Evolutionary conservation across 208 protist species (phyloP).

Genomic region (Trichomonas tenax): DNA sequence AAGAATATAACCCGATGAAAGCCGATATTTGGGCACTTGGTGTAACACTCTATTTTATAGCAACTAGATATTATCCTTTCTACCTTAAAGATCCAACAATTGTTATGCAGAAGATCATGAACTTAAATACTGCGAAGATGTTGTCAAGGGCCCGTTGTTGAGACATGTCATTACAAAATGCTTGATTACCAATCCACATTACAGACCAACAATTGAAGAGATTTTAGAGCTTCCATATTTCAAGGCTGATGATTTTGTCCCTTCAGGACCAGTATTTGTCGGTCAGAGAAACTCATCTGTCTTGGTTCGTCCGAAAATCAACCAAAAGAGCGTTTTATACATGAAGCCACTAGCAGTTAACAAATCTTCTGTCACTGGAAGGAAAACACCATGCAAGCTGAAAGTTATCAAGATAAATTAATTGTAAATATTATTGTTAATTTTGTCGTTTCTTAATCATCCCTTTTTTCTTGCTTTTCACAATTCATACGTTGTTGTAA

Average conservation of each 20-base stretch:
- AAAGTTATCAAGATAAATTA: too few relatives aligned
- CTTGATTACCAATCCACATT: not conserved
- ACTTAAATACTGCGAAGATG: not conserved
- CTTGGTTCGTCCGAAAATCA: too few relatives aligned
- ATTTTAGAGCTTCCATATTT: not conserved
- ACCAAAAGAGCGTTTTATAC: too few relatives aligned
- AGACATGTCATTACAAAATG: not conserved
- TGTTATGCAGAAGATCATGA: not conserved
- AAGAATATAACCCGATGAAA: not conserved
- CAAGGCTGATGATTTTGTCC: not conserved
- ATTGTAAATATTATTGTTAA: too few relatives aligned
- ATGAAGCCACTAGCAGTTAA: too few relatives aligned
- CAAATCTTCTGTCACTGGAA: too few relatives aligned
- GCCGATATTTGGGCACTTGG: not conserved
- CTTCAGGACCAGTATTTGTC: too few relatives aligned
- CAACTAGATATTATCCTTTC: not conserved
- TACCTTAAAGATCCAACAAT: not conserved
- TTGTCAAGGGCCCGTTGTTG: not conserved
- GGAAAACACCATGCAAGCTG: too few relatives aligned
- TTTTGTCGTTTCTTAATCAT: too few relatives aligned
- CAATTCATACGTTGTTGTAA: too few relatives aligned
- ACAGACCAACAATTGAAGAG: not conserved
- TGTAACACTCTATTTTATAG: not conserved
- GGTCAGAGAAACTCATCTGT: too few relatives aligned
- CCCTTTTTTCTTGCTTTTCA: too few relatives aligned